phyloP scores from a whole-genome alignment of 805 yeast species.

The Lipomyces spencermartinsiae region DNA sequence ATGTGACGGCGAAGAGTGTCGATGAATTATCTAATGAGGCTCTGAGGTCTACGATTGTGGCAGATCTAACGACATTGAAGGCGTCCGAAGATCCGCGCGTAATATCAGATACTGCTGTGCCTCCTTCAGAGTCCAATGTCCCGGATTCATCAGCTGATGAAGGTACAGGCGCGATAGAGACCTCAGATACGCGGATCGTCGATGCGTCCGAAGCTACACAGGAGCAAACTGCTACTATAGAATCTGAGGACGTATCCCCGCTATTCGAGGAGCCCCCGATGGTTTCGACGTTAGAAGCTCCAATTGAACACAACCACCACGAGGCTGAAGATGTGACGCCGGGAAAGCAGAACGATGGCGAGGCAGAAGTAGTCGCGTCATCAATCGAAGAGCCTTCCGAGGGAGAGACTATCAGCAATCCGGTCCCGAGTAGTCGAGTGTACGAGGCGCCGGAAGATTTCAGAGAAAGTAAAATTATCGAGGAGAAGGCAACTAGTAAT shows the following conservation, averaged over 20 bases:
- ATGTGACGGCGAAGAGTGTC: slow-evolving; percentile 9
- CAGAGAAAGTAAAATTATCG: background rate
- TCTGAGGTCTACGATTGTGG: slow-evolving; percentile 15
- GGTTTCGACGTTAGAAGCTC: background rate
- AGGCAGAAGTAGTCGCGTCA: background rate
- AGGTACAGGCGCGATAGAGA: background rate
- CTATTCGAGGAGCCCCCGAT: background rate
- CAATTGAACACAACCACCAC: background rate
- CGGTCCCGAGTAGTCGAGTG: background rate
- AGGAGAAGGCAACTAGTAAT: background rate
- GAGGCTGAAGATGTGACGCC: slow-evolving; percentile 8
- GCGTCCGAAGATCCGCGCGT: slow-evolving; percentile 6
- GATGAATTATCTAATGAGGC: background rate
- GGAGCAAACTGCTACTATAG: background rate
- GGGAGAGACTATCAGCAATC: background rate
- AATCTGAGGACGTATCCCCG: background rate
- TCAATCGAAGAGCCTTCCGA: slow-evolving; percentile 4
- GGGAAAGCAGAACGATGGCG: background rate
- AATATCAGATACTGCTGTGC: background rate
- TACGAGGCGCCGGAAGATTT: background rate
- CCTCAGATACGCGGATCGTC: background rate
- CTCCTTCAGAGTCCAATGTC: background rate
- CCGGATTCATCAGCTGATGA: background rate
- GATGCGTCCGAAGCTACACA: background rate
- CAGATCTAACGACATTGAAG: background rate